phyloP scores from a whole-genome alignment of 768 basidiomycete species.

The Filobasidium floriforme region DNA sequence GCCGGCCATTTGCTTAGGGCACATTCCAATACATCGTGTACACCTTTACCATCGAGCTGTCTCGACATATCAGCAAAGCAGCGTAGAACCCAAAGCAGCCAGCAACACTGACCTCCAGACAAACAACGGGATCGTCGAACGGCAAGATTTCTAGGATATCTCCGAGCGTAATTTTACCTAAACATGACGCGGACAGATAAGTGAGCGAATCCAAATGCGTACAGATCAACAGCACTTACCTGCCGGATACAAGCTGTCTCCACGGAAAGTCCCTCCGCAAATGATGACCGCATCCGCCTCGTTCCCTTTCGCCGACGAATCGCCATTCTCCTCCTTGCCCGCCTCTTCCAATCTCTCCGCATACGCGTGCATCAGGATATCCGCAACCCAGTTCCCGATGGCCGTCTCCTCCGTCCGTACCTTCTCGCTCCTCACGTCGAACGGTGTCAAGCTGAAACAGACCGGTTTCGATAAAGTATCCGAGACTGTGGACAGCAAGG shows the following conservation, averaged over 20 bases:
- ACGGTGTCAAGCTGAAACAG: constrained; percentile 59
- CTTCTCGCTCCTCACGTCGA: constrained; percentile 67
- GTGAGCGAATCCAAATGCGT: background rate
- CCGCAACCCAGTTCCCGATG: constrained; percentile 66
- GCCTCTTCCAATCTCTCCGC: constrained; percentile 39
- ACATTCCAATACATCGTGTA: constrained; percentile 73
- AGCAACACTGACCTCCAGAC: constrained; percentile 56
- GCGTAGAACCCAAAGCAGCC: background rate
- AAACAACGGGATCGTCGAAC: constrained; percentile 76
- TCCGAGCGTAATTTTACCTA: constrained; percentile 69
- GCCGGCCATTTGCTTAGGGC: constrained; percentile 72
- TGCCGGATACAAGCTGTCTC: constrained; percentile 75
- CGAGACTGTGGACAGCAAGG: constrained; percentile 61
- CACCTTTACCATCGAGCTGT: constrained; percentile 55
- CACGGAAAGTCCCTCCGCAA: constrained; percentile 74
- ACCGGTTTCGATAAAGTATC: constrained; percentile 65
- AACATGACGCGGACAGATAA: background rate
- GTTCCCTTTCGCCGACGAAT: constrained; percentile 20
- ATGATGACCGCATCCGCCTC: constrained; percentile 75
- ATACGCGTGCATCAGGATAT: constrained; percentile 69
- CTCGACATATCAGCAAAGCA: background rate
- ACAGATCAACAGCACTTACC: constrained; percentile 48
- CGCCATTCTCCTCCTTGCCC: constrained; percentile 52
- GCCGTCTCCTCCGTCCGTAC: constrained; percentile 67
- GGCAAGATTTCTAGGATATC: constrained; percentile 83